phyloP scores from a whole-genome alignment of 352 stramenopile genomes.

The Globisporangium echinulatum region DNA sequence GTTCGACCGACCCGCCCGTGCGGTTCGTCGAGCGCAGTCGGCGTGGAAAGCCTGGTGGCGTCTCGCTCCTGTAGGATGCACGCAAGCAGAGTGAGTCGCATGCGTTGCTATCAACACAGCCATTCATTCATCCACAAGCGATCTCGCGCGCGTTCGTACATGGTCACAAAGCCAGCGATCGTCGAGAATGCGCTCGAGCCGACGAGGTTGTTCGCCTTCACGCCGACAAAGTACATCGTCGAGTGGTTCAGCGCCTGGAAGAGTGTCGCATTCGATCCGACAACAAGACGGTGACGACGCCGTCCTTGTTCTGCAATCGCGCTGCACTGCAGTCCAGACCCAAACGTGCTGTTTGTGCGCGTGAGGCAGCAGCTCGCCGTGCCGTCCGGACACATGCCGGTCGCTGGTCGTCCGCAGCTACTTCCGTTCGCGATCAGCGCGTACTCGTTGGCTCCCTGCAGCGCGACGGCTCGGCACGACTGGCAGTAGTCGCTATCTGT shows the following conservation, averaged over 20 bases:
- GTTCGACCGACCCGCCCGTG: constrained; percentile 34
- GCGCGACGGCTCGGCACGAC: constrained; percentile 24
- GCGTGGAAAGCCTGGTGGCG: constrained; percentile 24
- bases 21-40: constrained; percentile 18
- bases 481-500: constrained; percentile 14
- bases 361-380: constrained; percentile 39
- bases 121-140: too few species aligned
- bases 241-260: constrained; percentile 41
- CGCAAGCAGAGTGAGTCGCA: not conserved
- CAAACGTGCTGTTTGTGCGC: constrained; percentile 10
- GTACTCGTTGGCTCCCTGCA: constrained; percentile 19
- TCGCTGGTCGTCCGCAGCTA: constrained; percentile 15
- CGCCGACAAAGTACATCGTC: constrained; percentile 44
- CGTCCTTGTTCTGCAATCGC: not conserved
- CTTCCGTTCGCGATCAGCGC: constrained; percentile 5
- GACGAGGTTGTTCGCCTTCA: constrained; percentile 36
- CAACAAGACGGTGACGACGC: constrained; percentile 16
- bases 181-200: constrained; percentile 26
- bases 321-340: constrained; percentile 20
- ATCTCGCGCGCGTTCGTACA: constrained; percentile 13
- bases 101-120: too few species aligned
- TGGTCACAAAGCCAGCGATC: constrained; percentile 26
- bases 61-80: constrained; percentile 21
- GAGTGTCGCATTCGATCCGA: constrained; percentile 27
- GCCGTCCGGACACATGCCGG: constrained; percentile 26